Evolutionary conservation across 176 grass and related monocot genomes (phyloP).

Genomic region (Secale cereale): DNA sequence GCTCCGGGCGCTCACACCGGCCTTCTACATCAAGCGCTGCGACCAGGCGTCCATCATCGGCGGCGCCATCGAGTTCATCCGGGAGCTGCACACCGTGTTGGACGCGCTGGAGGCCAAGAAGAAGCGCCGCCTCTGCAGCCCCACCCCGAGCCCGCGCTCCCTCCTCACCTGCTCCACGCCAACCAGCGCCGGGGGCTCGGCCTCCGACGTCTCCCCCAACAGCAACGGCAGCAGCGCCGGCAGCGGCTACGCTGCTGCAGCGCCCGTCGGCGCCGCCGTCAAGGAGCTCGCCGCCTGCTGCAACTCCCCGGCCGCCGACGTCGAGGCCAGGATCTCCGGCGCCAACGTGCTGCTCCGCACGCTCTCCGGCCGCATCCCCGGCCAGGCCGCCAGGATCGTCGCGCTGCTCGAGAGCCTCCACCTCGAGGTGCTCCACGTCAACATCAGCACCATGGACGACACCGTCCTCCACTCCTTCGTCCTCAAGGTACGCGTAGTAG

Average conservation of each 20-base stretch:
- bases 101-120: constrained; percentile 77
- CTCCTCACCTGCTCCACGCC: constrained; percentile 27
- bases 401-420: constrained; percentile 60
- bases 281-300: constrained; percentile 81
- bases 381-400: constrained; percentile 63
- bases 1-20: constrained; percentile 75
- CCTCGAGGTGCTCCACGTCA: constrained; percentile 86
- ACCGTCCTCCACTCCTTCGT: constrained; percentile 93
- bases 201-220: not conserved
- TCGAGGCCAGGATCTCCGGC: constrained; percentile 84
- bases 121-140: constrained; percentile 58
- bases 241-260: not conserved
- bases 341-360: constrained; percentile 84
- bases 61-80: constrained; percentile 93
- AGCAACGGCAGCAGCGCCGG: not conserved
- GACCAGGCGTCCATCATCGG: constrained; percentile 98
- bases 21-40: constrained; percentile 80
- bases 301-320: constrained; percentile 83
- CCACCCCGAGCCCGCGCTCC: constrained; percentile 57
- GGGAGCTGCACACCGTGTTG: constrained; percentile 75
- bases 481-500: constrained; percentile 51
- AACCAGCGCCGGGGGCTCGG: constrained; percentile 23
- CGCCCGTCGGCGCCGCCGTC: not conserved
- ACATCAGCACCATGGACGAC: constrained; percentile 96
- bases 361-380: constrained; percentile 65